These are phyloP conservation scores for Noccaea bulbosa DNA, from an alignment of 345 rosid genomes.

Conservation along the genomic window DNA sequence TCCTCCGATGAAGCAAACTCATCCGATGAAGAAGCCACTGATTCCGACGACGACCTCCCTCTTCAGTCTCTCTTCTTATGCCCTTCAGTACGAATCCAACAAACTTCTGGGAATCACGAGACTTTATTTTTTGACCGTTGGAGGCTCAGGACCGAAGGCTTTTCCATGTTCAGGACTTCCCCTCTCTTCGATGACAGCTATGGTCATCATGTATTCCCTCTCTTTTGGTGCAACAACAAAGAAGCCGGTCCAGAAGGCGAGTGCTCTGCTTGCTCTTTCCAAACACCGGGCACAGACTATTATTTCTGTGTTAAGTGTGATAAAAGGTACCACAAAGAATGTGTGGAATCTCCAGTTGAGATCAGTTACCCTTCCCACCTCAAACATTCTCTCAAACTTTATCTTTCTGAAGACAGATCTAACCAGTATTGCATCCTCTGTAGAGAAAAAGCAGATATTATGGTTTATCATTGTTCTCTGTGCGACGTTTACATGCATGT, in stretches of 20 bases:
- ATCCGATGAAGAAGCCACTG: not conserved
- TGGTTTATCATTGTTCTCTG: not conserved
- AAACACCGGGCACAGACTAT: not conserved
- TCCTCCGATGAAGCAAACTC: not conserved
- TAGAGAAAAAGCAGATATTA: rapidly evolving
- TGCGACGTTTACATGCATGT: not conserved
- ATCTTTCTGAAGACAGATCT: too few species aligned
- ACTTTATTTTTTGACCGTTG: too few species aligned
- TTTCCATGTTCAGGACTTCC: not conserved
- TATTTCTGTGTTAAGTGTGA: not conserved
- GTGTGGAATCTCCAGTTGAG: slow-evolving; percentile 17
- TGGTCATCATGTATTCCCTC: slow-evolving; percentile 4
- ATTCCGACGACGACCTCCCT: not conserved
- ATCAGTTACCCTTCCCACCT: not conserved
- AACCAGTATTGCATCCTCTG: not conserved
- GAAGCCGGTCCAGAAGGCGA: not conserved
- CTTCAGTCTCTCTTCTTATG: slow-evolving; percentile 2
- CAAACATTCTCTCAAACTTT: slow-evolving; percentile 7
- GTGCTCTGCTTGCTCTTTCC: rapidly evolving
- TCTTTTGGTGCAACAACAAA: slow-evolving; percentile 19
- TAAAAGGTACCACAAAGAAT: slow-evolving; percentile 7
- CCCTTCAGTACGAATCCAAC: not conserved
- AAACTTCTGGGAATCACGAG: too few species aligned
- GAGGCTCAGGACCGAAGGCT: not conserved
- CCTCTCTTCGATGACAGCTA: not conserved